These are phyloP conservation scores for Sporothrix pallida DNA, from an alignment of 2,329 filamentous ascomycete genomes.

Conservation along the genomic window DNA sequence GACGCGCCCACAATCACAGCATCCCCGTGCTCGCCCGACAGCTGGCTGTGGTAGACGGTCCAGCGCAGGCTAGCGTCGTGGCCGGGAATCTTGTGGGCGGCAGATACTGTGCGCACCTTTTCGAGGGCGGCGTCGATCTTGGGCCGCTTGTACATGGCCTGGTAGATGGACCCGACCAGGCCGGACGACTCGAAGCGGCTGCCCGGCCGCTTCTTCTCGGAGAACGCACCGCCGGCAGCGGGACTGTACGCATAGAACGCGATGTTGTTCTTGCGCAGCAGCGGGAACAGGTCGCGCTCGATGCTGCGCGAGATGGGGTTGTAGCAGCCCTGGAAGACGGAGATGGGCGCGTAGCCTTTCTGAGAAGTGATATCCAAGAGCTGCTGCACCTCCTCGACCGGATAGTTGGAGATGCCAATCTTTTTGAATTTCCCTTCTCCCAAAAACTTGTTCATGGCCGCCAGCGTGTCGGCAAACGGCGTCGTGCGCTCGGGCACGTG, in stretches of 20 bases:
- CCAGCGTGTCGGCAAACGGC: slow-evolving; percentile 48
- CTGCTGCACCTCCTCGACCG: slow-evolving; percentile 47
- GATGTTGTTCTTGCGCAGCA: slow-evolving; percentile 46
- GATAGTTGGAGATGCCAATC: slow-evolving; percentile 51
- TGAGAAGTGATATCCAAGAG: slow-evolving; percentile 45
- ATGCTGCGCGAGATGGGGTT: slow-evolving; percentile 47
- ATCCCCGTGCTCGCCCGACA: slow-evolving; percentile 46
- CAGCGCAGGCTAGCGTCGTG: slow-evolving; percentile 52
- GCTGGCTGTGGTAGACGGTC: slow-evolving; percentile 47
- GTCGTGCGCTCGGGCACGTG: slow-evolving; percentile 50
- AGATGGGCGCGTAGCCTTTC: slow-evolving; percentile 45
- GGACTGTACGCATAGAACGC: slow-evolving; percentile 48
- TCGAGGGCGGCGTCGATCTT: slow-evolving; percentile 42
- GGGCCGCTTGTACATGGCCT: slow-evolving; percentile 41
- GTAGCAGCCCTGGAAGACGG: slow-evolving; percentile 51
- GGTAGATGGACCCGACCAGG: slow-evolving; percentile 41
- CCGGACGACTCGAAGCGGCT: neutral
- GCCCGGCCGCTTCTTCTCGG: slow-evolving; percentile 36
- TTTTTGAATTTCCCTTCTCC: slow-evolving; percentile 48
- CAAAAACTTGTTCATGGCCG: slow-evolving; percentile 47
- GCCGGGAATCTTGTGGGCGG: slow-evolving; percentile 46
- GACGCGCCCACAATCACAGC: slow-evolving; percentile 46
- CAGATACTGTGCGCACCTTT: slow-evolving; percentile 40
- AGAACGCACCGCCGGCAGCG: slow-evolving; percentile 35
- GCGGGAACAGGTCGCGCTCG: slow-evolving; percentile 48